Base-by-base conservation (phyloP, 257 asterid species). In the Orobanche coerulescens region DNA sequence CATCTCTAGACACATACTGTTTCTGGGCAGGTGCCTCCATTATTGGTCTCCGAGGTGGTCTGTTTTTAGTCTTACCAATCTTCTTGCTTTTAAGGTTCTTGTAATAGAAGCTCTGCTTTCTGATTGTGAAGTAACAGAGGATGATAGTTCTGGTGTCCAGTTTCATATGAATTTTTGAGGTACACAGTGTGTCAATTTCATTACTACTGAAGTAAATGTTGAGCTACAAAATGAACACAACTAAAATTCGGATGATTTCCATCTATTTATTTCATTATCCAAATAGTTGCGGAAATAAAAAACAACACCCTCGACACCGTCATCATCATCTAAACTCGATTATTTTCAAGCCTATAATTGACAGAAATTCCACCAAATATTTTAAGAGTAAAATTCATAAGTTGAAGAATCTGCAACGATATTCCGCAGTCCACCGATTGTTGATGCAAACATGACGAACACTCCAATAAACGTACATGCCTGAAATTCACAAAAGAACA, bases 361-460 rank as follows among this genome's bases (percentile, higher is more conserved):
- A 33, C 7, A 20, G 1, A 44, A 19, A 39, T 42, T 12, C 13
- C 3, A 30, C 5, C 44, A 37, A 37, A 7, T 37, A 30, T 37
- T 37, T 82, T 58, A 90, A 5, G 90, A 66, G 68, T 90, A 87
- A 75, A 87, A 90, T 50, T 80, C 79, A 70, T 90, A 90, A 50
- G 78, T 65, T 13, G 95, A 87, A 43, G 95, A 77, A 77, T 87
- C 97, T 5, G 80, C 75, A 39, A 81, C 58, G 18, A 90, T 90
- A 61, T 87, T 87, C 66, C 96, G 59, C 19, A 90, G 74, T 20
- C 97, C 96, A 11, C 97, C 97, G 16, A 90, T 48, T 6, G 94
- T 87, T 28, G 97, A 90, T 40, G 95, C 89, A 56, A 87, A 63
- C 86, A 90, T 90, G 68, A 90, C 76, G 75, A 87, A 78, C 62